phyloP scores from a whole-genome alignment of 768 basidiomycete species.

The Suillus bovinus region DNA sequence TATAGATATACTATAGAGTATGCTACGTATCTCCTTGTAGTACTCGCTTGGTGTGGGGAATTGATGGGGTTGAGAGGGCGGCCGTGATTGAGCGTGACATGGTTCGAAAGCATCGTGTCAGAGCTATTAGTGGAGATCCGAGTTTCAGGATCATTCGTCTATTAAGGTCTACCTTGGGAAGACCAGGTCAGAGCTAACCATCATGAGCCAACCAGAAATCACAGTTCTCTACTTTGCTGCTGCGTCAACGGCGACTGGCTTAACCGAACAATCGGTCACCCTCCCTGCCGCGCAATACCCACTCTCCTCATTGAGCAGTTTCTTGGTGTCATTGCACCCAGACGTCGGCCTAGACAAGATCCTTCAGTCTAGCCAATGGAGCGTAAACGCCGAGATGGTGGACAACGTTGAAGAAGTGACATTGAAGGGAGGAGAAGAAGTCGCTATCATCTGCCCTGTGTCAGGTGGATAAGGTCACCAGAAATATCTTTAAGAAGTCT shows the following conservation, averaged over 20 bases:
- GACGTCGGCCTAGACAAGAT: constrained; percentile 50
- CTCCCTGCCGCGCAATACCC: constrained; percentile 50
- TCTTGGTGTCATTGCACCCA: constrained; percentile 58
- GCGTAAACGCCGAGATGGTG: constrained; percentile 80
- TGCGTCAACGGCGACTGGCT: constrained; percentile 69
- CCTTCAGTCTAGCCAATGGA: constrained; percentile 68
- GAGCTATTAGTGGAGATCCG: not conserved
- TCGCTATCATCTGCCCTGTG: constrained; percentile 80
- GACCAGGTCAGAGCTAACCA: not conserved
- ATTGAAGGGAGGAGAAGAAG: constrained; percentile 71
- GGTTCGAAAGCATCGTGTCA: not conserved
- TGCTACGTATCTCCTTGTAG: not conserved
- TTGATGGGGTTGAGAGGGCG: not conserved
- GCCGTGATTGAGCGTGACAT: not conserved
- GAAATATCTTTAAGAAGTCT: constrained; percentile 6
- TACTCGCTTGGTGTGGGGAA: not conserved
- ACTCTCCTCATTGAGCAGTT: constrained; percentile 48
- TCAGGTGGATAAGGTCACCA: constrained; percentile 60
- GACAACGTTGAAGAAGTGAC: constrained; percentile 49
- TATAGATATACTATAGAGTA: not conserved
- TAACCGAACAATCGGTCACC: constrained; percentile 51
- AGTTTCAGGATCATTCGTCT: not conserved
- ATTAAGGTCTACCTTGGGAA: not conserved
- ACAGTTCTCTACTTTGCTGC: constrained; percentile 57
- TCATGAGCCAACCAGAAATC: constrained; percentile 34